A percentile compares a stretch with the other conserved stretches of the same genome.
Evolutionary conservation across 176 grass and related monocot genomes (phyloP).

Genomic region (Musa itinerans): DNA sequence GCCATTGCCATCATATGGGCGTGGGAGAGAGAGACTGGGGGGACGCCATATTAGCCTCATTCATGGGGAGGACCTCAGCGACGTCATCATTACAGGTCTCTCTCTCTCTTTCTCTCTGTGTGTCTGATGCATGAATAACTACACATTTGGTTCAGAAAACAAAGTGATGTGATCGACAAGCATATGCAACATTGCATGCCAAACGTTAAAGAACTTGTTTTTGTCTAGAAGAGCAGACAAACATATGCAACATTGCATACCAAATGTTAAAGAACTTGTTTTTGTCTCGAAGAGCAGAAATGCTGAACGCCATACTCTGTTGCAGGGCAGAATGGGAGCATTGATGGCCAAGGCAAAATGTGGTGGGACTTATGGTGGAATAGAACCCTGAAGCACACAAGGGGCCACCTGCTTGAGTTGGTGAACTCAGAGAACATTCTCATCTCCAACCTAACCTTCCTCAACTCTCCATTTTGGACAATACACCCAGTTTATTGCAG

Average conservation of each 20-base stretch:
- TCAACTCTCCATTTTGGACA: slow-evolving; percentile 96
- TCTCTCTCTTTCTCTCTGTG: background rate
- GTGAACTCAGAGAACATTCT: slow-evolving; percentile 59
- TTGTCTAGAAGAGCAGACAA: background rate
- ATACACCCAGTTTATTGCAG: slow-evolving; percentile 95
- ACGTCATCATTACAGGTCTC: slow-evolving; percentile 79
- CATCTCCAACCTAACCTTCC: slow-evolving; percentile 60
- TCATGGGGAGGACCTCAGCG: slow-evolving; percentile 56
- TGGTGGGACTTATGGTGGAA: slow-evolving; percentile 98
- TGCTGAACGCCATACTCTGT: background rate
- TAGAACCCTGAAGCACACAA: slow-evolving; percentile 70
- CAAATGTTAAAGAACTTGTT: too few species aligned
- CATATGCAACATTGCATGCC: too few species aligned
- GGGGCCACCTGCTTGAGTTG: slow-evolving; percentile 76
- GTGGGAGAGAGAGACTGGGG: slow-evolving; percentile 71
- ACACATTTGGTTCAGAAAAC: too few species aligned
- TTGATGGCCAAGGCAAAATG: slow-evolving; percentile 84
- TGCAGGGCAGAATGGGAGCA: slow-evolving; percentile 75
- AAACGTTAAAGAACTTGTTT: too few species aligned
- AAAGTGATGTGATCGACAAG: too few species aligned
- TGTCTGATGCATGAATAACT: too few species aligned
- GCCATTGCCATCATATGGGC: slow-evolving; percentile 77
- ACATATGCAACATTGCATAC: too few species aligned
- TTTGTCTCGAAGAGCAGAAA: background rate
- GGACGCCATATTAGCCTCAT: slow-evolving; percentile 79